Evolutionary conservation across 1,284 basidiomycete genomes (phyloP).

Genomic region (Somion occarium): DNA sequence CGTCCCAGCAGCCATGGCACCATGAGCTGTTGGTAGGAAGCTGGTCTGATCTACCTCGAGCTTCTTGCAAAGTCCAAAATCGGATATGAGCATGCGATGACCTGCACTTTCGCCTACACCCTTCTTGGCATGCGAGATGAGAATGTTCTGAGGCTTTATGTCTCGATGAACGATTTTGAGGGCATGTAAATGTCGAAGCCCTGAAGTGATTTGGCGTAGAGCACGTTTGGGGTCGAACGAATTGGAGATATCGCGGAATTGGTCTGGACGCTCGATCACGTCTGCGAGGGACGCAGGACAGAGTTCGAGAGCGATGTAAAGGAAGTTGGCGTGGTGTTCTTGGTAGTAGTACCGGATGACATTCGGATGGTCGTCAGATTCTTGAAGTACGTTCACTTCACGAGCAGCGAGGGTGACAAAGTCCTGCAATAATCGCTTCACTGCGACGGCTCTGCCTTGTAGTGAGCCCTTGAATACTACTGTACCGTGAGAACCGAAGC

Average conservation of each 20-base stretch:
- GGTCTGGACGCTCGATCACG: slow-evolving; percentile 80
- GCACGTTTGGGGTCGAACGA: slow-evolving; percentile 87
- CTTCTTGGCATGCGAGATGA: slow-evolving; percentile 74
- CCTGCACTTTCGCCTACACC: slow-evolving; percentile 43
- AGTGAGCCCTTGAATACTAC: slow-evolving; percentile 93
- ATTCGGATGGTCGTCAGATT: slow-evolving; percentile 97
- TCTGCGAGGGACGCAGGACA: slow-evolving; percentile 95
- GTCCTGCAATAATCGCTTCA: slow-evolving; percentile 93
- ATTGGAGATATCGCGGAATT: slow-evolving; percentile 62
- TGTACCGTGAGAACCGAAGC: slow-evolving; percentile 95
- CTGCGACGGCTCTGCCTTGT: slow-evolving; percentile 94
- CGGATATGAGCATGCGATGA: slow-evolving; percentile 89
- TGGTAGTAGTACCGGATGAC: slow-evolving; percentile 99
- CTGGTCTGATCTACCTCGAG: slow-evolving; percentile 92
- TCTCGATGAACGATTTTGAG: slow-evolving; percentile 97
- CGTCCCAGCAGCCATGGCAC: slow-evolving; percentile 84
- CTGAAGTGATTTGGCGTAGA: slow-evolving; percentile 82
- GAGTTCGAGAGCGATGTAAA: slow-evolving; percentile 96
- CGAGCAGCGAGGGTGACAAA: slow-evolving; percentile 94
- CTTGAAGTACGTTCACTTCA: slow-evolving; percentile 92
- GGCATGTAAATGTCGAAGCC: slow-evolving; percentile 87
- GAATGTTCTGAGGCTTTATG: slow-evolving; percentile 98
- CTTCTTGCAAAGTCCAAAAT: slow-evolving; percentile 92
- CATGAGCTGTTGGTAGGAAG: slow-evolving; percentile 78
- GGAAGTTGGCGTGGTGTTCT: slow-evolving; percentile 88